Percentiles rank a stretch among this genome's conserved stretches.
Evolutionary conservation across 179 eudicot species (phyloP).

Genomic region (Patellifolia procumbens): DNA sequence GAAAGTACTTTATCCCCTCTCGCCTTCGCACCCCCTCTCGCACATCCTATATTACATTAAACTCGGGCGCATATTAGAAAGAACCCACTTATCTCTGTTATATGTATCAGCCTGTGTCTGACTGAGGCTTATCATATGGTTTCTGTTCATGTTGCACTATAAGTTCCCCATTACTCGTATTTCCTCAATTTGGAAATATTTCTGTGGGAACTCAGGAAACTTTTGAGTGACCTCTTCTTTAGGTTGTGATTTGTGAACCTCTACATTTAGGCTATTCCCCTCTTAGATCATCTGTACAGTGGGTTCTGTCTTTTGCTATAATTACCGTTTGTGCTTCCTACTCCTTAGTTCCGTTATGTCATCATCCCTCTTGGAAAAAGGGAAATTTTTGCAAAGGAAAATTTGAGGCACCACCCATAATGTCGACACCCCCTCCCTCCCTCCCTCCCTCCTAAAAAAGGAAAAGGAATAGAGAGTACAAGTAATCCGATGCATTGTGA

Average conservation of each 20-base stretch:
- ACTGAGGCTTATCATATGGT: too few relatives aligned
- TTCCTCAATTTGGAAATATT: neutral
- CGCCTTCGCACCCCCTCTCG: neutral
- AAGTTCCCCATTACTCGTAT: neutral
- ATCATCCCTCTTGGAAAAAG: neutral
- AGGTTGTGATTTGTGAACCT: neutral
- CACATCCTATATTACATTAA: neutral
- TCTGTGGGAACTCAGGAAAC: neutral
- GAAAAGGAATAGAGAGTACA: too few relatives aligned
- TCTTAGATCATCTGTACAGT: neutral
- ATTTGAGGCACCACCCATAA: neutral
- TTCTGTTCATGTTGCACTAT: neutral
- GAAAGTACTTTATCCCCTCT: conserved; percentile 46
- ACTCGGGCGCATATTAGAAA: neutral
- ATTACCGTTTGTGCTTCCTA: neutral
- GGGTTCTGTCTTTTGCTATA: neutral
- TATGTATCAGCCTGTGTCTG: neutral
- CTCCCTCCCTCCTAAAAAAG: too few relatives aligned
- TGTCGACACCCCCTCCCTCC: too few relatives aligned
- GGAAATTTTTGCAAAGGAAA: neutral
- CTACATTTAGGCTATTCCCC: neutral
- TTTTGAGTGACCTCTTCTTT: neutral
- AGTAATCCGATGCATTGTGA: too few relatives aligned
- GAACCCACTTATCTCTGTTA: neutral
- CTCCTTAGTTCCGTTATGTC: neutral